Base-by-base conservation (phyloP, 768 basidiomycete genomes). In the Naganishia onofrii region DNA sequence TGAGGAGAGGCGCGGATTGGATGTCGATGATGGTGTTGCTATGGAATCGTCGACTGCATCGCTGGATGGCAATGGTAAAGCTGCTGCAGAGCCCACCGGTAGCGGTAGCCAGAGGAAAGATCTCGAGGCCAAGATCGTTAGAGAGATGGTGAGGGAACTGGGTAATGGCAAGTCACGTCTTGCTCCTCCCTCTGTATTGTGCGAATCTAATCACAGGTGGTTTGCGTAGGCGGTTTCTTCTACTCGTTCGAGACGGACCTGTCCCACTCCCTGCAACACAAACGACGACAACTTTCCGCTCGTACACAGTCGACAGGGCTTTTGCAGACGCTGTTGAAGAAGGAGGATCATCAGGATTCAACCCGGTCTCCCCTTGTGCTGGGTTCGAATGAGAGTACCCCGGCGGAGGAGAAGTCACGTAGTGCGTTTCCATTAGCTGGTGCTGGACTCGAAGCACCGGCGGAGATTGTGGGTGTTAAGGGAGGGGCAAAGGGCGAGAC, bases 231-330 rank as follows among this genome's bases (percentile, higher is more conserved):
- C 13, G 89, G 87, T 55, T 95, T 96, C 91, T 93, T 90, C 80
- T 95, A 92, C 77, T 85, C 91, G 0, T 90, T 92, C 79, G 87
- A 85, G 70, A 93, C 92, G 74, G 93, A 93, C 90, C 79, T 69
- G 83, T 76, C 73, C 29, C 72, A 72, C 29, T 69, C 54, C 2
- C 67, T 80, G 28, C 79, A 80, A 56, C 73, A 77, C 65, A 80
- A 80, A 65, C 73, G 79, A 15, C 55, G 70, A n/a, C 64, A 70
- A 19, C 57, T 80, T 15, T 54, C 72, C 12, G 64, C 74, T 3
- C 65, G 77, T 2, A 38, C 71, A 12, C 72, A 74, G 9, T 72
- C 74, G 31, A 68, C 70, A 12, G 66, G 70, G 21, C 72, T 77
- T 6, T 67, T 79, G n/a, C 70, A 67, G 10, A 63, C 76, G n/a